Evolutionary conservation across 73 alveolate genomes (phyloP).

Genomic region (Paramecium caudatum): DNA sequence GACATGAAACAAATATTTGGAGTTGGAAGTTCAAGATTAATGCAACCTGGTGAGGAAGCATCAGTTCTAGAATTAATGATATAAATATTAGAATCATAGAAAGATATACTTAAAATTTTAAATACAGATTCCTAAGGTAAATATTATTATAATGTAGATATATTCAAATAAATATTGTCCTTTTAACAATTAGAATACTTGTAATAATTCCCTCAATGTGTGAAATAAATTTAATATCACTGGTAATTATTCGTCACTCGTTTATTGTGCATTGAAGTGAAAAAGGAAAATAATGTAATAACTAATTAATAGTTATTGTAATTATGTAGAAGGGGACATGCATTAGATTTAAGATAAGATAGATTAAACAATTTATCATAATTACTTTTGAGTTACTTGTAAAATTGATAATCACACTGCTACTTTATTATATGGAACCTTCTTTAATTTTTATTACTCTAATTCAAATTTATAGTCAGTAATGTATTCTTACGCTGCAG

Average conservation of each 20-base stretch:
- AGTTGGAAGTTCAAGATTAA: constrained; percentile 23
- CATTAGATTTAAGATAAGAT: constrained; percentile 19
- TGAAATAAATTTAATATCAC: neutral
- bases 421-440: neutral
- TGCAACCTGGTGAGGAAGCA: constrained; percentile 34
- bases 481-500: neutral
- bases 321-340: neutral
- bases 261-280: neutral
- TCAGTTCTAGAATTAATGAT: constrained; percentile 32
- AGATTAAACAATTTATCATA: neutral
- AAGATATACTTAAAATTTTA: neutral
- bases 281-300: constrained; percentile 7
- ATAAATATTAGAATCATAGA: neutral
- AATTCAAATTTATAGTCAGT: constrained; percentile 25
- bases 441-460: neutral
- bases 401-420: constrained; percentile 19
- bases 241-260: constrained; percentile 32
- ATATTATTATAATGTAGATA: neutral
- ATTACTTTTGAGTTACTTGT: neutral
- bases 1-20: constrained; percentile 3
- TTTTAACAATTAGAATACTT: constrained; percentile 6
- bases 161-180: neutral
- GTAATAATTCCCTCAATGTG: neutral
- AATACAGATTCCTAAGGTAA: neutral
- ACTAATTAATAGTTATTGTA: neutral